Evolutionary conservation across 768 basidiomycete genomes (phyloP).

Genomic region (Kwoniella pini): DNA sequence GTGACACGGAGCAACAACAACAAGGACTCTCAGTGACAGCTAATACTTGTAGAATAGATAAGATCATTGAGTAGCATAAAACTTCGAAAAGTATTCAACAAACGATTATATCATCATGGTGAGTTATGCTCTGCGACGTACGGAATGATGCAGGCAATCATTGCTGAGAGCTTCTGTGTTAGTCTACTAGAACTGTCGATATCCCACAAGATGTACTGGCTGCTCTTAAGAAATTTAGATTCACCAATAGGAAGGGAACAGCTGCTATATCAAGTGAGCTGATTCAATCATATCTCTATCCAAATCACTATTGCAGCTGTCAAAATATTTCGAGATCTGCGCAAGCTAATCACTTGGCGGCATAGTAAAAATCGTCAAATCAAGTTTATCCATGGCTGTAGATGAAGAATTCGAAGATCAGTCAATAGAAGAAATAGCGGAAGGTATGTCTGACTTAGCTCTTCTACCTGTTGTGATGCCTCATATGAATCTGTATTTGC

Average conservation of each 20-base stretch:
- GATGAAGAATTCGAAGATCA: constrained; percentile 76
- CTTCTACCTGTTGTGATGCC: not conserved
- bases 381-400: constrained; percentile 75
- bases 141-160: no score
- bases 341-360: not conserved
- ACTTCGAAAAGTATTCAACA: no score
- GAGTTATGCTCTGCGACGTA: not conserved
- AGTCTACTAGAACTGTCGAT: constrained; percentile 66
- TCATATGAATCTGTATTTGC: not conserved
- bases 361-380: constrained; percentile 83
- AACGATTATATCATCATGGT: not conserved
- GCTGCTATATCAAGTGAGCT: constrained; percentile 64
- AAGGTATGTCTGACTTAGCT: constrained; percentile 60
- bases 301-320: no score
- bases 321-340: not conserved
- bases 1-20: not conserved
- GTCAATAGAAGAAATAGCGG: constrained; percentile 78
- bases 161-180: no score
- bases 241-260: constrained; percentile 61
- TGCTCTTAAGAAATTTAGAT: constrained; percentile 78
- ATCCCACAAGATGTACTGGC: constrained; percentile 77
- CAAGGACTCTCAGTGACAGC: not conserved
- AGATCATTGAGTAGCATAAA: no score
- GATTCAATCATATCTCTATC: not conserved
- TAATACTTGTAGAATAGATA: no score